Base-by-base conservation (phyloP, 768 basidiomycete genomes). In the Infundibulicybe gibba region DNA sequence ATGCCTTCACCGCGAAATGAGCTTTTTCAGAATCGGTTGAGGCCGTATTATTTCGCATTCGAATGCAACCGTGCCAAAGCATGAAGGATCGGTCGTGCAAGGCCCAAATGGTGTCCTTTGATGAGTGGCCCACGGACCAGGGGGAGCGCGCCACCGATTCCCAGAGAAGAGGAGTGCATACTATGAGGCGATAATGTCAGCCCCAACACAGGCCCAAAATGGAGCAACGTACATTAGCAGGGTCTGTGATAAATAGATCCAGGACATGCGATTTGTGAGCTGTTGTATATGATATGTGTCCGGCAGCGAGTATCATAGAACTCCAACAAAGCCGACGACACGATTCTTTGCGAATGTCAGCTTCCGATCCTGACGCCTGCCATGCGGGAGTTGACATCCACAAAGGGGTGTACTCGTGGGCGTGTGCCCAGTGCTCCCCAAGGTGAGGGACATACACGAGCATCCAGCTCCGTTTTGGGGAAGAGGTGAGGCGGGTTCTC, bases 281-380 rank as follows among this genome's bases (percentile, higher is more conserved):
- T 15, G 74, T 75, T 4, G 73, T 68, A 56, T 83, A 87, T 12
- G 78, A 74, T 20, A 76, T 80, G 61, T 86, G 78, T 1, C 80
- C 84, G 9, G 87, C 82, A 12, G 77, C 70, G 17, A 87, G 71
- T 44, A 74, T 67, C 62, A 88, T 71, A 6, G 80, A 66, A 57
- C 81, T 86, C 88, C 88, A 90, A 50, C 84, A 85, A 17, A 89
- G 61, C 32, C 87, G 69, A 32, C 88, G 78, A 55, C 81, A 83
- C 39, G 81, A 81, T 58, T 91, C 88, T 62, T 79, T 84, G 37
- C 76, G 67, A 49, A 87, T 76, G 50, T 90, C 87, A 9, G 65
- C 73, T 40, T 81, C 78, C n/a, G 75, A 66, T 77, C 76, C 83
- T 9, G 68, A 60, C 34, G 65, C 58, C 47, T 75, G 70, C 85